Conservation (phyloP, 495 filamentous ascomycete species). For the Talaromyces proteolyticus region DNA sequence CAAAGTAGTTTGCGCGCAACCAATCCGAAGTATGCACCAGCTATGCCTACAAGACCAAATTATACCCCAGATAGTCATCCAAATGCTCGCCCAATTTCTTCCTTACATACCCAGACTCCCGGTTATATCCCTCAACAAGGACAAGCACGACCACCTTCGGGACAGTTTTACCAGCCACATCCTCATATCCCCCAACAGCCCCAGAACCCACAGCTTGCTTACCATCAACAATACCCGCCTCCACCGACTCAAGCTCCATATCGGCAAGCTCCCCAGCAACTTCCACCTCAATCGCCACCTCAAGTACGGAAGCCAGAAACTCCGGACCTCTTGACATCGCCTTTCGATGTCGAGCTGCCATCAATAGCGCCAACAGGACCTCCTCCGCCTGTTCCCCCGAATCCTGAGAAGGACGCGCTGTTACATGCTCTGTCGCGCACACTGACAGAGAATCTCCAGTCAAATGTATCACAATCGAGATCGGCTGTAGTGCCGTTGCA, state of each 20-base stretch:
- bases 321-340: constrained; percentile 66
- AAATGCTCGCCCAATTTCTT: background rate
- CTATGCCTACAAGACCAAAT: constrained; percentile 1
- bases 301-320: constrained; percentile 36
- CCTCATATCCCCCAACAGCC: constrained; percentile 14
- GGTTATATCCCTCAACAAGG: background rate
- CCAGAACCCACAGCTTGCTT: background rate
- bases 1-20: constrained; percentile 1
- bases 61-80: background rate
- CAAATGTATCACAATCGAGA: constrained; percentile 57
- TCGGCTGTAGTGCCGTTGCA: constrained; percentile 66
- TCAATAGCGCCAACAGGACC: constrained; percentile 46
- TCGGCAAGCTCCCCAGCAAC: constrained; percentile 5
- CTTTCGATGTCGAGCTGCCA: constrained; percentile 61
- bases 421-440: constrained; percentile 68
- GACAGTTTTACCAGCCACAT: constrained; percentile 14
- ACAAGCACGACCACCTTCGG: background rate
- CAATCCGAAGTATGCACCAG: constrained; percentile 2
- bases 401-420: constrained; percentile 91
- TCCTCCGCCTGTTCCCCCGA: constrained; percentile 85
- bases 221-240: constrained; percentile 4
- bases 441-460: constrained; percentile 58
- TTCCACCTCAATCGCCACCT: constrained; percentile 1
- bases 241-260: background rate
- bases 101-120: background rate